Conservation (phyloP, 306 rosid genomes). For the Glycine latifolia region DNA sequence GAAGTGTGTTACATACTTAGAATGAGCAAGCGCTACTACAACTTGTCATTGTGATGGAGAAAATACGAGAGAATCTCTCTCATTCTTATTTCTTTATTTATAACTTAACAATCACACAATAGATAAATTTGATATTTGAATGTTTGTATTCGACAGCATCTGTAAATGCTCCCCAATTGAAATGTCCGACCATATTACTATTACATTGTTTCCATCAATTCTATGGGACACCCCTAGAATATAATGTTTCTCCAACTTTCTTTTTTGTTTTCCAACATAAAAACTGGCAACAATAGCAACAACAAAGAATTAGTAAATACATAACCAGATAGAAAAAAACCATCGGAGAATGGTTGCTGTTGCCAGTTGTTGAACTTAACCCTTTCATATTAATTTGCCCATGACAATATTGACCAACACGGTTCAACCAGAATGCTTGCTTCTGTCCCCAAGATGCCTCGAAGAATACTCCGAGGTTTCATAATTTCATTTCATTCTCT, state of each 20-base stretch:
- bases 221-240: constrained; percentile 36
- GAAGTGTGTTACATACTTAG: no score
- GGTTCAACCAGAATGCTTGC: constrained; percentile 24
- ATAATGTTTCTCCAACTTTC: constrained; percentile 21
- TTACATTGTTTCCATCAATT: constrained; percentile 50
- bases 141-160: constrained; percentile 47
- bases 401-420: constrained; percentile 35
- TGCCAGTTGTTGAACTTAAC: constrained; percentile 45
- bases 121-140: neutral
- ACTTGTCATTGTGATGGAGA: neutral
- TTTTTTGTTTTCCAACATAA: neutral
- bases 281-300: constrained; percentile 8
- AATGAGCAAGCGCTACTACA: no score
- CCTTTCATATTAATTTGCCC: constrained; percentile 39
- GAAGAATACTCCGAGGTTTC: constrained; percentile 60
- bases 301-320: neutral
- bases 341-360: constrained; percentile 27
- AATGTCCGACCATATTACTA: constrained; percentile 30
- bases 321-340: neutral
- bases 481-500: neutral
- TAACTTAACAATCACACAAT: constrained; percentile 11
- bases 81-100: neutral
- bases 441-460: constrained; percentile 52
- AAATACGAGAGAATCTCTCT: constrained; percentile 21
- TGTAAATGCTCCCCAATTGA: constrained; percentile 18